Base-by-base conservation (phyloP, 371 early-diverging fungal genomes). In the Mucor circinelloides region DNA sequence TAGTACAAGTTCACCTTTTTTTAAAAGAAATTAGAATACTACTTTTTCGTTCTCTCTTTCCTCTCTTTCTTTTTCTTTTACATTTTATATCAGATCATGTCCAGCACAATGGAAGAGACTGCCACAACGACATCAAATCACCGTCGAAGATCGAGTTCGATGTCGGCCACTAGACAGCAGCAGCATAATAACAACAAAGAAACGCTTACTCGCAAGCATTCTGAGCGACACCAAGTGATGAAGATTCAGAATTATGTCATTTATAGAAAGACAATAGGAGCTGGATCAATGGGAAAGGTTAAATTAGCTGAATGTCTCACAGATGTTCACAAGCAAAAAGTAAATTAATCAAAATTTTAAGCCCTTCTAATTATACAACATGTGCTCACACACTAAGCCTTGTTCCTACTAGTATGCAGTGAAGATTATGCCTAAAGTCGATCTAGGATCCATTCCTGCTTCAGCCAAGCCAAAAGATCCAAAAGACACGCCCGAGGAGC, bases 241-340 rank as follows among this genome's bases (percentile, higher is more conserved):
- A 69, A 79, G 34, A 72, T 82, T 61, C 73, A 75, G 38, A 79
- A 82, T 59, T 82, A 82, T 73, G 74, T 82, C 44, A 79, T 82
- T 50, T 77, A 76, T 56, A 64, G 77, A 57, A 98, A 97, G 74
- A 94, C 95, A 5, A 86, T 99, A 57, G 99, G 99, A 19, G 94
- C 94, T 38, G 99, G 99, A 15, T 95, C 95, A 58, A 98, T 97
- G 93, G 97, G 98, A 64, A 96, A 96, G 78, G 99, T 99, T 52
- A 97, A 99, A 72, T 81, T 98, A 27, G 99, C 94, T 15, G 87
- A 82, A 63, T 82, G 82, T 60, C 28, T 79, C 46, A 77, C 77
- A 4, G 82, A 82, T 58, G 62, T 30, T 9, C 64, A 73, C 46
- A 75, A 75, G 54, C 72, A 79, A 67, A 77, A 82, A 65, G 79